Base-by-base conservation (phyloP, 2,329 filamentous ascomycete genomes). In the Aureobasidium sp. region DNA sequence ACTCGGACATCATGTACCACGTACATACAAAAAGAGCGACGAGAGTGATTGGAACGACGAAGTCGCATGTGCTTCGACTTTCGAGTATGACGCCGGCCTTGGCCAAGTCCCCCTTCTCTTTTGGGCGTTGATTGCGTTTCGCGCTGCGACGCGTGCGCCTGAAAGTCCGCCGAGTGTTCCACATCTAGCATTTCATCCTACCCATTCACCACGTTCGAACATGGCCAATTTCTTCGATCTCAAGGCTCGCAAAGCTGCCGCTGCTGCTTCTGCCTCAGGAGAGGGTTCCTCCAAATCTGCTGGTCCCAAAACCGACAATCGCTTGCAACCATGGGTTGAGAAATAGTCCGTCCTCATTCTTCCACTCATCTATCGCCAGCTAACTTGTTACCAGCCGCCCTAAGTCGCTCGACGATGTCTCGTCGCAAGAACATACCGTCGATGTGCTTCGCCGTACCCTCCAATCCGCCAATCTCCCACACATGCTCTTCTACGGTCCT, bases 401-500 rank as follows among this genome's bases (percentile, higher is more conserved):
- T 32, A 97, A 95, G 77, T 91, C 87, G 12, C 86, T 99, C 55
- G 88, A 87, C 73, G 95, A 99, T 83, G 92, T 99, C 66, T 90
- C 94, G 23, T 93, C 93, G 13, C 94, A 99, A 83, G 94, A 99
- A 70, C 94, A 99, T 76, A 97, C 94, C 8, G 89, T 96, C 62
- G 91, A 89, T 61, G 88, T 97, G 68, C 87, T 99, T 46, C 89
- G 93, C 73, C 85, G 94, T 69, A 97, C 91, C 32, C 82, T 99
- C 26, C 92, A 97, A 81, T 91, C 93, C 70, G 91, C 92, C 66
- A 99, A 99, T 85, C 88, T 99, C 42, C 94, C 94, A 3, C 95
- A 99, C 76, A 97, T 99, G 91, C 89, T 99, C 70, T 97, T 97
- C 82, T 99, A 99, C 73, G 94, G 94, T 4, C 94, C 95, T 0